Evolutionary conservation across 192 early-diverging fungal genomes (phyloP), one percentile per base, ranked within the genome.

Genomic region (Podila epicladia): DNA sequence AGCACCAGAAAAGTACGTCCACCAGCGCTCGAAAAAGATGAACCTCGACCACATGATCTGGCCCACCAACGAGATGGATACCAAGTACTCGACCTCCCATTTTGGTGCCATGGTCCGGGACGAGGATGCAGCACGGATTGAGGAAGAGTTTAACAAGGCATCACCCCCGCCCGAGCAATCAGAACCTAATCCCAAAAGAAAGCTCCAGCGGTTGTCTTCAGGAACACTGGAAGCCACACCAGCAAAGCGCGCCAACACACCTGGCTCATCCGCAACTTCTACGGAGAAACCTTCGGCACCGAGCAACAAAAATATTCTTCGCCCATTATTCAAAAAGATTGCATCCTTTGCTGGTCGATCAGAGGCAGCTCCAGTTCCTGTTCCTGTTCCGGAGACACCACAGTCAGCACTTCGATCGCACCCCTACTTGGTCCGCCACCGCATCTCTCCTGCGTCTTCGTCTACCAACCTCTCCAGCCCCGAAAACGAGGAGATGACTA

Each of bases 1-100:
- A 64, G 53, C 62, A 20, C 29, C 62, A 2, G 22, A 71, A 63
- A 72, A 80, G 45, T 65, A 65, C 22, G 51, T 69, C 37, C 66
- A 51, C 17, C 77, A 64, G 57, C 77, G 77, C 5, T 80, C 77
- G 3, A 72, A 73, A 48, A 80, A 80, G 71, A 80, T 80, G 77
- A 80, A 80, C 67, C 58, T 80, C 28, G 71, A 80, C 62, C 76
- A 80, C 13, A 80, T 80, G 76, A 73, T 80, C 55, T 80, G 77
- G 77, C 77, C 77, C 6, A 80, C 77, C 17, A 80, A 80, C 24
- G 77, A 80, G n/a, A 65, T 73, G 55, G 77, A 72, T 11, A 73
- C 67, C 31, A 80, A 69, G n/a, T 80, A 73, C 57, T 24, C 65
- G 24, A 11, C 51, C 55, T 61, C 75, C 2, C 59, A 78, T 28